These are phyloP conservation scores for Nicotiana sylvestris DNA, from an alignment of 257 asterid genomes.

Conservation along the genomic window DNA sequence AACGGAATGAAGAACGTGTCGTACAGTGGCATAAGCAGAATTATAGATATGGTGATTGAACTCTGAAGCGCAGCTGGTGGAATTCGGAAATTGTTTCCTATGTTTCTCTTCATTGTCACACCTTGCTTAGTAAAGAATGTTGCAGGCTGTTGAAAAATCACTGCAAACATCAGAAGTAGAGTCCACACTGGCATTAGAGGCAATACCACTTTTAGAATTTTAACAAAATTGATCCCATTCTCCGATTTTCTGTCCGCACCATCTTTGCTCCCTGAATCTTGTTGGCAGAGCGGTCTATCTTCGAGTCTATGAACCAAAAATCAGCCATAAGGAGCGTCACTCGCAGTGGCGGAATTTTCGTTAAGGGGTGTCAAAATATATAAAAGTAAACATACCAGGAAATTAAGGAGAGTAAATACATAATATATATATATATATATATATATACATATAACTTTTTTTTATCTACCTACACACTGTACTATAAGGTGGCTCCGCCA, in stretches of 20 bases:
- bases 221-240: slow-evolving; percentile 20
- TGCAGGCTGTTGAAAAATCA: slow-evolving; percentile 85
- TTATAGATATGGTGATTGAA: slow-evolving; percentile 76
- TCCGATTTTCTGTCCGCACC: slow-evolving; percentile 11
- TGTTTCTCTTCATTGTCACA: slow-evolving; percentile 72
- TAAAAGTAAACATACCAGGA: too few relatives aligned
- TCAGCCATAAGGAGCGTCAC: not conserved
- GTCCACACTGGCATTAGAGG: slow-evolving; percentile 77
- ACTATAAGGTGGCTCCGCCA: too few relatives aligned
- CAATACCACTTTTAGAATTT: slow-evolving; percentile 39
- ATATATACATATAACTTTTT: too few relatives aligned
- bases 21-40: slow-evolving; percentile 77
- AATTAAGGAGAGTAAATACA: too few relatives aligned
- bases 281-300: slow-evolving; percentile 35
- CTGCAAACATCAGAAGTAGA: slow-evolving; percentile 81
- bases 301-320: slow-evolving; percentile 49
- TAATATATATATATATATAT: too few relatives aligned
- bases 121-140: slow-evolving; percentile 98
- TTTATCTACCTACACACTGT: too few relatives aligned
- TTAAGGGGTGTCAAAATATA: too few relatives aligned
- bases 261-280: slow-evolving; percentile 19
- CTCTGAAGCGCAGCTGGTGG: slow-evolving; percentile 98
- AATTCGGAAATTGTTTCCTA: slow-evolving; percentile 56
- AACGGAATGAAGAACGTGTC: slow-evolving; percentile 65
- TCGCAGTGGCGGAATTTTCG: too few relatives aligned